Base-by-base conservation (phyloP, 305 asterid genomes). In the Rubia tinctorum region DNA sequence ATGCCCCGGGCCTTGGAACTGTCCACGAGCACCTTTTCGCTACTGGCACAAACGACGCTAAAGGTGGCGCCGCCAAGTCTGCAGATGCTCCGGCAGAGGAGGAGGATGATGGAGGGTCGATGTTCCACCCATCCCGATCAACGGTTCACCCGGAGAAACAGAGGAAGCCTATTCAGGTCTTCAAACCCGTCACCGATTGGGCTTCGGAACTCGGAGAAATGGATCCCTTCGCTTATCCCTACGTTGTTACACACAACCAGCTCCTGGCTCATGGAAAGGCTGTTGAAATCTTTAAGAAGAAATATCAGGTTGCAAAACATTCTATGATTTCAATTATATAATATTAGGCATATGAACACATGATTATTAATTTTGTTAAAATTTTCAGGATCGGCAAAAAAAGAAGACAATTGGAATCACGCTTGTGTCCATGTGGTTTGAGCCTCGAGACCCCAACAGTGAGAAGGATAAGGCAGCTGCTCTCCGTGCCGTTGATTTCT, bases 241-340 rank as follows among this genome's bases (percentile, higher is more conserved):
- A 66, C 55, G 42, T 67, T 3, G 84, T 74, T 0, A 79, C 79
- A 0, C 84, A 81, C 22, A 61, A 81, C 69, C 45, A 59, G 5
- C 72, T 81, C 49, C 84, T 81, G 23, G 77, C 77, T 62, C 84
- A 77, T 61, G 82, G 77, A 0, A 72, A 51, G 8, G 79, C 62
- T 0, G 77, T 77, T 1, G 70, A 71, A 37, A 13, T 74, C 9
- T 81, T 77, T 59, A 71, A 25, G 39, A 3, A 71, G 49, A 77
- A 81, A 40, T 77, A 81, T 68, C 79, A 81, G 77, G 81, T 80
- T 1, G 0, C 11, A 13, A n/a, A n/a, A n/a, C n/a, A n/a, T n/a
- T n/a, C n/a, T n/a, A n/a, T n/a, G n/a, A n/a, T n/a, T n/a, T n/a
- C n/a, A n/a, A n/a, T n/a, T n/a, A n/a, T n/a, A n/a, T n/a, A n/a